phyloP scores from a whole-genome alignment of 2,329 filamentous ascomycete genomes.

The Mariannaea sp. region DNA sequence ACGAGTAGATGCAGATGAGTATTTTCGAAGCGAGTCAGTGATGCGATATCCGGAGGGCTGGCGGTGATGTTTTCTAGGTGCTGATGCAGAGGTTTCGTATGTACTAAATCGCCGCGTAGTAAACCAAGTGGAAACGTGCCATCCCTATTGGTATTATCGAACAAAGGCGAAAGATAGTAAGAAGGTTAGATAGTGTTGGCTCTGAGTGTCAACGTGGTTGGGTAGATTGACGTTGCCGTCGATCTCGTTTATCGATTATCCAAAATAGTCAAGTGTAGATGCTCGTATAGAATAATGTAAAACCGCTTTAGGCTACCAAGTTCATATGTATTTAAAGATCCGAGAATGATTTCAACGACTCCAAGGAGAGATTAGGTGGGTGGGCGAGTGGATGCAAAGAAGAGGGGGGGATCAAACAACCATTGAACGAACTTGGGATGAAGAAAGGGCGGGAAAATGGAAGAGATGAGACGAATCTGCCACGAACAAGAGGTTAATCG shows the following conservation, averaged over 20 bases:
- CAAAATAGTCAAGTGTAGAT: slow-evolving; percentile 23
- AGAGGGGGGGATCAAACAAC: slow-evolving; percentile 20
- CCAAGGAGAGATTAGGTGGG: slow-evolving; percentile 19
- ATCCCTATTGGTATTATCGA: slow-evolving; percentile 26
- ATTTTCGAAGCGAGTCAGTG: slow-evolving; percentile 20
- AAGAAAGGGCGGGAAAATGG: slow-evolving; percentile 26
- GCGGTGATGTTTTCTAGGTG: slow-evolving; percentile 31
- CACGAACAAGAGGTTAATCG: slow-evolving; percentile 31
- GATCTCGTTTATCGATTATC: slow-evolving; percentile 27
- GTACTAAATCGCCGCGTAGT: slow-evolving; percentile 20
- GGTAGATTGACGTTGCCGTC: slow-evolving; percentile 31
- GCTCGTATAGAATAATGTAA: slow-evolving; percentile 16
- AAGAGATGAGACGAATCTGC: slow-evolving; percentile 40
- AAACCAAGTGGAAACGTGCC: slow-evolving; percentile 25
- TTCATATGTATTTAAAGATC: slow-evolving; percentile 20
- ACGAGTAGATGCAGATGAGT: slow-evolving; percentile 11
- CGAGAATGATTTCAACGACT: slow-evolving; percentile 19
- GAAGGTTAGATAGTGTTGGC: slow-evolving; percentile 24
- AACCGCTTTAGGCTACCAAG: slow-evolving; percentile 26
- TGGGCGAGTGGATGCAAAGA: too few species aligned
- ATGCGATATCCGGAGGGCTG: slow-evolving; percentile 20
- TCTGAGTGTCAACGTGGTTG: slow-evolving; percentile 30
- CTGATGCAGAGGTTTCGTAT: slow-evolving; percentile 22
- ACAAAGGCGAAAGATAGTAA: slow-evolving; percentile 19
- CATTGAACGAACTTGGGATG: slow-evolving; percentile 25